Evolutionary conservation across 805 yeast genomes (phyloP), one percentile per base, ranked within the genome.

Genomic region (Kodamaea lidongshanica): DNA sequence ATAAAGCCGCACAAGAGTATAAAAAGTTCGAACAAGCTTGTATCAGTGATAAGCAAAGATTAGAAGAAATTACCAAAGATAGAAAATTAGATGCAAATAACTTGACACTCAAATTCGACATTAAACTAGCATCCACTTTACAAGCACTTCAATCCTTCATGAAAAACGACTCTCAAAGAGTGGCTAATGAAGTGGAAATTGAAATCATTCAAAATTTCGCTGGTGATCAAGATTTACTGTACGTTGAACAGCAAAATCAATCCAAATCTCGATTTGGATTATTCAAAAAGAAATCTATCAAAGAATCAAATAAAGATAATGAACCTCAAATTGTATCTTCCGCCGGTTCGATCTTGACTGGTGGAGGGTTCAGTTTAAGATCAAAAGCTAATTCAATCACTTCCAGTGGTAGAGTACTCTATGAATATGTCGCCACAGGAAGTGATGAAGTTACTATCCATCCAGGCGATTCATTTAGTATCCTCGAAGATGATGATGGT

Each of bases 181-280:
- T 92, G 13, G 66, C 68, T 23, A 72, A 79, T 8, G 95, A 87
- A 48, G 97, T 88, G 12, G 89, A 82, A 45, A 78, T 89, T 30
- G 96, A 89, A 54, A 77, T 92, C 16, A 86, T 92, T 42, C 92
- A 85, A 53, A 74, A 79, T 37, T 86, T 81, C 30, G 87, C 92
- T 1, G 84, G 80, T 1, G 88, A 78, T 34, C 67, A 72, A 44
- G 92, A 83, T 51, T 58, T 83, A 44, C 64, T 79, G 8, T 61
- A 80, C 34, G 70, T 72, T 22, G 72, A 67, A 24, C 65, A 69
- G 11, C 63, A 66, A 16, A 55, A 68, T 16, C 59, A 62, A 27
- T 74, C 77, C 52, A 83, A 81, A 48, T 50, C 62, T 3, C 72
- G 70, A 35, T 66, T 74, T 13, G 78, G 84, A 0, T 58, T 85